Evolutionary conservation across 352 stramenopile genomes (phyloP), one percentile per base, ranked within the genome.

Genomic region (Phytopythium boreale): DNA sequence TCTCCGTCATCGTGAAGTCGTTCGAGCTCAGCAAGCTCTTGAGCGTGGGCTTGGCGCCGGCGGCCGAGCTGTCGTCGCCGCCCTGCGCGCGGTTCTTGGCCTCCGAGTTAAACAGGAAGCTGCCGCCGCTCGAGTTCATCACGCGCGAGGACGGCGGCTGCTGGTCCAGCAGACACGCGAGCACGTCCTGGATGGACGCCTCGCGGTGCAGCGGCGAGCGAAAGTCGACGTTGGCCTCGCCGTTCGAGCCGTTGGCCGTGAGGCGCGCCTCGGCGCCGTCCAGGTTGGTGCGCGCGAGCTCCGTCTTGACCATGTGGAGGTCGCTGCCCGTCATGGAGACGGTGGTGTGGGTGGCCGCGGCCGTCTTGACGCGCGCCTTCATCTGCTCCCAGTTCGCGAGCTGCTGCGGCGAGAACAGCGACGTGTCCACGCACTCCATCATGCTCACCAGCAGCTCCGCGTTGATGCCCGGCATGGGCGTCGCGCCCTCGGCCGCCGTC

Each of bases 371-470:
- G 24, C 74, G 78, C 51, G 75, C 55, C 71, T 92, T 88, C 79
- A 92, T 92, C 22, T 88, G 82, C 62, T 87, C 79, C 86, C 85
- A 93, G 67, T 89, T 93, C 59, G 76, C 64, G 46, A 92, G 69
- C 53, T 91, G 84, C 53, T 89, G 74, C 46, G 76, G 36, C 29
- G 84, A 91, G 66, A 95, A 93, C 24, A 90, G 76, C 55, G 84
- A 81, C 66, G 82, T 91, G 70, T 95, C 86, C 15, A 95, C 84
- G 68, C 86, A 95, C 63, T 90, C 79, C 86, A 95, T 95, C 86
- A 95, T 95, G 59, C 82, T 87, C 39, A 89, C 71, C 1, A 95
- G 72, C 43, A 95, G 70, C 53, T 87, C 75, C 10, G 86, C 72
- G 68, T 93, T 95, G n/a, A 84, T 77, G 61, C 76, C 72, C 2